A percentile compares a stretch with the other conserved stretches of the same genome.
These are phyloP conservation scores for Cyclocybe aegerita DNA, from an alignment of 768 basidiomycete species.

Conservation along the genomic window DNA sequence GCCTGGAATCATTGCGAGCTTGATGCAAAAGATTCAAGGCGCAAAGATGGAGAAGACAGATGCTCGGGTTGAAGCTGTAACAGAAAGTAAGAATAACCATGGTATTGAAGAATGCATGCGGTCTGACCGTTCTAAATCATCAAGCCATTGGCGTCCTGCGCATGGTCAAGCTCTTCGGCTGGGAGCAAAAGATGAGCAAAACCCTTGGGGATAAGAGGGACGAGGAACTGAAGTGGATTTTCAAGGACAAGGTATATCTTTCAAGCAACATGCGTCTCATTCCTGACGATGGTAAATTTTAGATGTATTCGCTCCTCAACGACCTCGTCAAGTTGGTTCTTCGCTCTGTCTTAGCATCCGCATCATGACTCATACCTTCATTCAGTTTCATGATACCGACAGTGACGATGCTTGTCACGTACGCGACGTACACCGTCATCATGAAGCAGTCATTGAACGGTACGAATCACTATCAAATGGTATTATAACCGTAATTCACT, in stretches of 20 bases:
- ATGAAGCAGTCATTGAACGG: slow-evolving; percentile 23
- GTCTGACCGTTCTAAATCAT: neutral
- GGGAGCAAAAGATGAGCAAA: slow-evolving; percentile 59
- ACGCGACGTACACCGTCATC: slow-evolving; percentile 49
- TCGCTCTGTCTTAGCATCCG: neutral
- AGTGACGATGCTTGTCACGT: slow-evolving; percentile 64
- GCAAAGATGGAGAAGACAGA: slow-evolving; percentile 51
- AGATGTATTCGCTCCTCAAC: slow-evolving; percentile 37
- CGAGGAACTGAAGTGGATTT: slow-evolving; percentile 58
- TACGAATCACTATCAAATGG: neutral
- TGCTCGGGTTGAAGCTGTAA: slow-evolving; percentile 58
- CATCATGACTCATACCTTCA: neutral
- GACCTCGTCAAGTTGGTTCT: slow-evolving; percentile 46
- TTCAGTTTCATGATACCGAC: slow-evolving; percentile 59
- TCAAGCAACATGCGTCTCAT: neutral
- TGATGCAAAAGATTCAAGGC: slow-evolving; percentile 46
- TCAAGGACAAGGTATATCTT: slow-evolving; percentile 36
- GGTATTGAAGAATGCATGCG: slow-evolving; percentile 1
- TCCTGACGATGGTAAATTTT: neutral
- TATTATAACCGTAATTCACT: slow-evolving; percentile 17
- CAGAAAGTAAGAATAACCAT: slow-evolving; percentile 44
- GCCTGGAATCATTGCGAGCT: slow-evolving; percentile 51
- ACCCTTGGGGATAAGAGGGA: slow-evolving; percentile 58
- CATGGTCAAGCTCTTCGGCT: slow-evolving; percentile 77
- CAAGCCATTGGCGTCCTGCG: slow-evolving; percentile 56